Evolutionary conservation across 2,329 filamentous ascomycete genomes (phyloP).

Genomic region (Talaromyces piceae): DNA sequence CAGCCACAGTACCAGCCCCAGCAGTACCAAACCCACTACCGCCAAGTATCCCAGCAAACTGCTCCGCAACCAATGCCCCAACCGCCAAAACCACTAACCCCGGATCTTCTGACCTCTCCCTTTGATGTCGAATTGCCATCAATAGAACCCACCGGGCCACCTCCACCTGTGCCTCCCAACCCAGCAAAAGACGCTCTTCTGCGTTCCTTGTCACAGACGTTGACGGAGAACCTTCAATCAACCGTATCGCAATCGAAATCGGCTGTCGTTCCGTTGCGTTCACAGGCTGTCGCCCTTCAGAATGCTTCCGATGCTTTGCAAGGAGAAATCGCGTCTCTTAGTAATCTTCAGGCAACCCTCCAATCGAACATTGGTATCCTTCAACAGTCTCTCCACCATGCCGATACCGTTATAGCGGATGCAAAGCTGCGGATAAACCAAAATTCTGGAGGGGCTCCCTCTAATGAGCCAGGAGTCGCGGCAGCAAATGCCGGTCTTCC

Average conservation of each 20-base stretch:
- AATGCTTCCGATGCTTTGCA: slow-evolving; percentile 62
- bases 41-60: slow-evolving; percentile 3
- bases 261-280: slow-evolving; percentile 65
- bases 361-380: slow-evolving; percentile 71
- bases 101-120: slow-evolving; percentile 56
- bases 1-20: slow-evolving; percentile 15
- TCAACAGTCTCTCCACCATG: slow-evolving; percentile 66
- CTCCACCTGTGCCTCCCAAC: slow-evolving; percentile 88
- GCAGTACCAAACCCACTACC: neutral
- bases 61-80: slow-evolving; percentile 9
- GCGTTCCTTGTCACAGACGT: slow-evolving; percentile 62
- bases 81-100: slow-evolving; percentile 26
- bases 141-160: slow-evolving; percentile 39
- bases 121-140: slow-evolving; percentile 53
- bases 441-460: slow-evolving; percentile 6
- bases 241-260: slow-evolving; percentile 65
- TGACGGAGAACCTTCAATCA: slow-evolving; percentile 61
- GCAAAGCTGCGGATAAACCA: slow-evolving; percentile 52
- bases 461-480: slow-evolving; percentile 13
- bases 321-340: slow-evolving; percentile 63
- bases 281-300: slow-evolving; percentile 72
- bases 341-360: slow-evolving; percentile 62
- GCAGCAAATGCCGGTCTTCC: slow-evolving; percentile 45
- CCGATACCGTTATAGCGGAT: slow-evolving; percentile 67
- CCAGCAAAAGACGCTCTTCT: slow-evolving; percentile 89